Evolutionary conservation across 2,329 filamentous ascomycete genomes (phyloP).

Genomic region (Chaetomiaceae sp.): DNA sequence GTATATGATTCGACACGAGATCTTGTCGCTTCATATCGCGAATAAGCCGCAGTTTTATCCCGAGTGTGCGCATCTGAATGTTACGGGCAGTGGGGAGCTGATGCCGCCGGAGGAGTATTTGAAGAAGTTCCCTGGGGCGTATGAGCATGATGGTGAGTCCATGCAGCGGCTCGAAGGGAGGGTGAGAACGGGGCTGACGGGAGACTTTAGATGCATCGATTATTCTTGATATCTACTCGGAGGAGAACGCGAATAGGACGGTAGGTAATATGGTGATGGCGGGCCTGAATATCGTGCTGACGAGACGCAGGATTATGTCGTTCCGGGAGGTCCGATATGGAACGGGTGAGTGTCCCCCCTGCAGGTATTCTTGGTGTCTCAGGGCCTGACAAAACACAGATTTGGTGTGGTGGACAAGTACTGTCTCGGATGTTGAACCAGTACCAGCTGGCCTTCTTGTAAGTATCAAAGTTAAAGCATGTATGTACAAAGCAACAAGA

Average conservation of each 20-base stretch:
- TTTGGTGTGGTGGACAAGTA: slow-evolving; percentile 22
- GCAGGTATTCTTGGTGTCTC: neutral
- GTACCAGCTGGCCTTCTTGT: neutral
- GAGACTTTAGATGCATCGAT: slow-evolving; percentile 33
- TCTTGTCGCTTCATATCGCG: slow-evolving; percentile 47
- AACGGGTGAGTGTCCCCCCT: slow-evolving; percentile 29
- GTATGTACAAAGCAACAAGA: slow-evolving; percentile 1
- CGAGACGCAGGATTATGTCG: slow-evolving; percentile 34
- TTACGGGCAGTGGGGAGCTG: slow-evolving; percentile 30
- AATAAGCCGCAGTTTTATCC: slow-evolving; percentile 44
- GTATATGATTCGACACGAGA: slow-evolving; percentile 51
- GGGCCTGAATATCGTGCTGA: slow-evolving; percentile 9
- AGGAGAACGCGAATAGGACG: slow-evolving; percentile 31
- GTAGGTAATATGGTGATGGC: slow-evolving; percentile 24
- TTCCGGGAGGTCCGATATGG: slow-evolving; percentile 39
- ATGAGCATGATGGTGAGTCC: slow-evolving; percentile 33
- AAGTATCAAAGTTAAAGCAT: slow-evolving; percentile 16
- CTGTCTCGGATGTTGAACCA: slow-evolving; percentile 8
- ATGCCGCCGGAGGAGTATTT: slow-evolving; percentile 30
- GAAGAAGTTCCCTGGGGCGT: slow-evolving; percentile 36
- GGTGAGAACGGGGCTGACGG: slow-evolving; percentile 12
- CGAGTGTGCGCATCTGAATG: slow-evolving; percentile 37
- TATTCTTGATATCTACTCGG: slow-evolving; percentile 36
- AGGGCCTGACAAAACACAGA: slow-evolving; percentile 6
- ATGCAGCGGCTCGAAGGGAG: neutral